Evolutionary conservation across 2,329 filamentous ascomycete genomes (phyloP).

Genomic region (Penicillium sp.): DNA sequence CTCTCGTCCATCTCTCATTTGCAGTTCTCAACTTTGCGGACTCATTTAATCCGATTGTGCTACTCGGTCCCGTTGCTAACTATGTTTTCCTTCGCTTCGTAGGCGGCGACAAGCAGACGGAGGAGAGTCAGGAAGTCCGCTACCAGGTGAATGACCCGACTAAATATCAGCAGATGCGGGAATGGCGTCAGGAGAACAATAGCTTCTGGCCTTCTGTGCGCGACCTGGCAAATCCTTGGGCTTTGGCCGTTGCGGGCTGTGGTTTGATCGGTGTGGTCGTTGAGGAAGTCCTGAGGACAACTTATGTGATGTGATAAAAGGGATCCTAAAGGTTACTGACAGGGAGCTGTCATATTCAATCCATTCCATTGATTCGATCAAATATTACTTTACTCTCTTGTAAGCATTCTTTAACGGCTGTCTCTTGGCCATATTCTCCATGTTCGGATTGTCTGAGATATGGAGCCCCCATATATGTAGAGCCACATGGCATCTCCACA

Average conservation of each 20-base stretch:
- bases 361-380: neutral
- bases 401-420: neutral
- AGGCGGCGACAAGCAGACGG: constrained; percentile 55
- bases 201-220: constrained; percentile 54
- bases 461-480: no score
- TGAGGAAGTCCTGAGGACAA: constrained; percentile 37
- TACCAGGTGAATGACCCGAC: constrained; percentile 49
- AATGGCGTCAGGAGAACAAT: constrained; percentile 54
- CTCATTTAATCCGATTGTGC: constrained; percentile 52
- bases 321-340: neutral
- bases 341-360: neutral
- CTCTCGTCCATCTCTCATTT: constrained; percentile 57
- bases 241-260: constrained; percentile 50
- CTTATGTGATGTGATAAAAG: constrained; percentile 4
- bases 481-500: no score
- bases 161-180: constrained; percentile 52
- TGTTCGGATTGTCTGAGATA: neutral
- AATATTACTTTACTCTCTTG: neutral
- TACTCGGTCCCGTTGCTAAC: constrained; percentile 55
- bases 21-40: constrained; percentile 54
- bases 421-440: neutral
- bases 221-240: constrained; percentile 54
- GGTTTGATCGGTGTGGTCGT: constrained; percentile 49
- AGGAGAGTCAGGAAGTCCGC: constrained; percentile 49
- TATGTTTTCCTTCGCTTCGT: constrained; percentile 56